Percentiles rank a stretch among this genome's conserved stretches.
phyloP scores from a whole-genome alignment of 345 rosid species.

The Abelmoschus esculentus region DNA sequence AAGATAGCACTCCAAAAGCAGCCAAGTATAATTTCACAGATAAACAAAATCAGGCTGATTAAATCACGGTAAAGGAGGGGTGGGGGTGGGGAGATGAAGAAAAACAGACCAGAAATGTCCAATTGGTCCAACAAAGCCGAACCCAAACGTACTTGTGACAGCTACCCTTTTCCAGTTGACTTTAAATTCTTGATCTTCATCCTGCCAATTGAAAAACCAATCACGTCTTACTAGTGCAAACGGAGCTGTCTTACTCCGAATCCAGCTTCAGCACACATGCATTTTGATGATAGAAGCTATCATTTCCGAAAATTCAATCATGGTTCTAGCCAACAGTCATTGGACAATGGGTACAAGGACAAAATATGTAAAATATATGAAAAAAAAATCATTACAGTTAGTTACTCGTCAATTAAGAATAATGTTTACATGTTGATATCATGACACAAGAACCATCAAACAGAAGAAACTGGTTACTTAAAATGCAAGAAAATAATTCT shows the following conservation, averaged over 20 bases:
- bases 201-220: slow-evolving; percentile 31
- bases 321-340: neutral
- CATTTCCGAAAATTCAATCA: neutral
- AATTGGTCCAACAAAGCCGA: slow-evolving; percentile 81
- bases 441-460: neutral
- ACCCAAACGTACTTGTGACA: slow-evolving; percentile 63
- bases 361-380: neutral
- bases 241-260: neutral
- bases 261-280: neutral
- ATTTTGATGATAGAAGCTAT: neutral
- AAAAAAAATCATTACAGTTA: neutral
- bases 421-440: neutral
- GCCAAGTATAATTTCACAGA: neutral
- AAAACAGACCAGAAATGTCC: slow-evolving; percentile 73
- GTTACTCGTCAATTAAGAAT: neutral
- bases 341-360: neutral
- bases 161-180: slow-evolving; percentile 78
- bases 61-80: neutral
- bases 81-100: slow-evolving; percentile 12
- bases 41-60: neutral
- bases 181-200: slow-evolving; percentile 43
- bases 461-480: slow-evolving; percentile 2
- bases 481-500: neutral
- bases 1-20: neutral
- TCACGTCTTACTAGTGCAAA: slow-evolving; percentile 3